Evolutionary conservation across 176 grass and related monocot genomes (phyloP).

Genomic region (Areca catechu): DNA sequence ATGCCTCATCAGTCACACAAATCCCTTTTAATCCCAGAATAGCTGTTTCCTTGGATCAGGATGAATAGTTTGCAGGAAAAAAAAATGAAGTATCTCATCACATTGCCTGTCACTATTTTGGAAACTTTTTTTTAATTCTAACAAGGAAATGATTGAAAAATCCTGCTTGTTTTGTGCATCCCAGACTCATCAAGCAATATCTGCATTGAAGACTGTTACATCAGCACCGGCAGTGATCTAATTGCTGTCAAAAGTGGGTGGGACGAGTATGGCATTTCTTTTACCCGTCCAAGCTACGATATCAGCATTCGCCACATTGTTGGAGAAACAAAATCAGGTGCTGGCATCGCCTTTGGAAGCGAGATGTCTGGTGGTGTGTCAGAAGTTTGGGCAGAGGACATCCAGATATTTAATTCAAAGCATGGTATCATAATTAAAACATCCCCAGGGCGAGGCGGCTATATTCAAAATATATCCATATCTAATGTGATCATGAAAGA

Average conservation of each 20-base stretch:
- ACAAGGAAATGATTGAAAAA: too few relatives aligned
- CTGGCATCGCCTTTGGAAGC: slow-evolving; percentile 78
- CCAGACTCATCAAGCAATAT: slow-evolving; percentile 72
- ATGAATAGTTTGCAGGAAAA: too few relatives aligned
- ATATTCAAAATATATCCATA: slow-evolving; percentile 59
- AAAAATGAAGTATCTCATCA: too few relatives aligned
- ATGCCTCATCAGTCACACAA: too few relatives aligned
- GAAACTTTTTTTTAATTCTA: too few relatives aligned
- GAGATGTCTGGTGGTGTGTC: slow-evolving; percentile 97
- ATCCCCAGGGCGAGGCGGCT: slow-evolving; percentile 68
- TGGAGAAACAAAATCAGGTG: slow-evolving; percentile 47
- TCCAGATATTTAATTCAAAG: slow-evolving; percentile 52
- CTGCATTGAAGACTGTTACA: slow-evolving; percentile 88
- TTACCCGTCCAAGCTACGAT: slow-evolving; percentile 62
- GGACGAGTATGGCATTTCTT: slow-evolving; percentile 92
- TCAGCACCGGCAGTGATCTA: slow-evolving; percentile 58
- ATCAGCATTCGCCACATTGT: slow-evolving; percentile 69
- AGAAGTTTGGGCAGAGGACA: slow-evolving; percentile 42
- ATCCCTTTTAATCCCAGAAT: too few relatives aligned
- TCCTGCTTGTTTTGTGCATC: slow-evolving; percentile 1
- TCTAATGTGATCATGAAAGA: slow-evolving; percentile 60
- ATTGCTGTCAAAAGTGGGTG: slow-evolving; percentile 92
- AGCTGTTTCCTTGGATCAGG: too few relatives aligned
- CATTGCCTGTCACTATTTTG: too few relatives aligned
- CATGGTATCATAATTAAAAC: slow-evolving; percentile 89